Evolutionary conservation across 805 yeast species (phyloP), one percentile per base, ranked within the genome.

Genomic region (Candida awuae): DNA sequence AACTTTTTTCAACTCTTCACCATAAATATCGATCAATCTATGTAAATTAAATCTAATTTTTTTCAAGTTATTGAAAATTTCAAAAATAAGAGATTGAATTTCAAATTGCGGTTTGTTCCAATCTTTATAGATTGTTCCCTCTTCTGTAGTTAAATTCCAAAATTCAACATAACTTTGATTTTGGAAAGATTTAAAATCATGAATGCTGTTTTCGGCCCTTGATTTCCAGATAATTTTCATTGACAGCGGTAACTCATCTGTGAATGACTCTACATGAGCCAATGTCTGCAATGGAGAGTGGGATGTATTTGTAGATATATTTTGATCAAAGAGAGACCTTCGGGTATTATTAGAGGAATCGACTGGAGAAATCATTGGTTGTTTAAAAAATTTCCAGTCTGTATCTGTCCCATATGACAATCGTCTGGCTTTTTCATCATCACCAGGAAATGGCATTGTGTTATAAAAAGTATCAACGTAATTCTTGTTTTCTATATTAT

Each of bases 71-170:
- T 45, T 35, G 23, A 49, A 59, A 6, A 52, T 41, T 36, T 59
- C 63, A 43, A 58, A 58, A n/a, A 58, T 38, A 13, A 51, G 43
- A 26, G 51, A 56, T 43, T 59, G 62, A 23, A 52, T 47, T 21
- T 54, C 53, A 31, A 52, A 56, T 38, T 55, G 58, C 7, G 41
- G 31, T 10, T 48, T 32, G 22, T 53, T 48, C 63, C 63, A 59
- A 1, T 42, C 37, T 18, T 32, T 48, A 10, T 54, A 41, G 2
- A 29, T 31, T 21, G 21, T 20, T 1, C 48, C 47, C 32, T 59
- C 62, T 7, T 54, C 55, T 1, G 37, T 12, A 1, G 53, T 44
- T 6, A 59, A 31, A 23, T 47, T 50, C 62, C 62, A 59, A 38
- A 58, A 58, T 18, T 50, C 55, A 1, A 38, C 38, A 35, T 55